phyloP scores from a whole-genome alignment of 179 eudicot species.

The Silene vulgaris region DNA sequence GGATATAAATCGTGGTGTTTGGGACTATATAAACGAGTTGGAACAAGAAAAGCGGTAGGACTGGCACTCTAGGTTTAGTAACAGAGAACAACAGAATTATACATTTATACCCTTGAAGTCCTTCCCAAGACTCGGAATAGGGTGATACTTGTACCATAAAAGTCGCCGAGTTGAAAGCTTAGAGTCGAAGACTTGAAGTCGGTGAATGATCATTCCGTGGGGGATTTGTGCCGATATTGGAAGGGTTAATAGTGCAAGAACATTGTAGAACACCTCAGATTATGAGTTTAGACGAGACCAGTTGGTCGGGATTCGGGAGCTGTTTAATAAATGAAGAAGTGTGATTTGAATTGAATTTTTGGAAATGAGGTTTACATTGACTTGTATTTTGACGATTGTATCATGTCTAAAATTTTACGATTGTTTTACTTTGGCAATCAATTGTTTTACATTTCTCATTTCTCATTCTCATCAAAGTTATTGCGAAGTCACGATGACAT shows the following conservation, averaged over 20 bases:
- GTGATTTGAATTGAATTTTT: neutral
- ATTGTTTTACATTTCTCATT: too few species aligned
- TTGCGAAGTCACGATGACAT: too few species aligned
- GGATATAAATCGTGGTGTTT: conserved; percentile 63
- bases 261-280: neutral
- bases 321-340: conserved; percentile 1
- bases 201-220: neutral
- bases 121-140: neutral
- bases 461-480: too few species aligned
- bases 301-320: conserved; percentile 7
- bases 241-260: neutral
- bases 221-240: neutral
- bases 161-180: conserved; percentile 4
- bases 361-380: conserved; percentile 3
- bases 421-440: neutral
- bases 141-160: conserved; percentile 14
- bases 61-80: conserved; percentile 10
- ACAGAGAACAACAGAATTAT: conserved; percentile 16
- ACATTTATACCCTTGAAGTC: conserved; percentile 12
- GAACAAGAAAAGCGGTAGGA: conserved; percentile 23
- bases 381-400: neutral
- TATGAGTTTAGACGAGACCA: conserved; percentile 8
- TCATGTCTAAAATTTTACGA: neutral
- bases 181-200: neutral
- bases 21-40: conserved; percentile 72